Base-by-base conservation (phyloP, 148 eudicot species). In the Nepenthes gracilis region DNA sequence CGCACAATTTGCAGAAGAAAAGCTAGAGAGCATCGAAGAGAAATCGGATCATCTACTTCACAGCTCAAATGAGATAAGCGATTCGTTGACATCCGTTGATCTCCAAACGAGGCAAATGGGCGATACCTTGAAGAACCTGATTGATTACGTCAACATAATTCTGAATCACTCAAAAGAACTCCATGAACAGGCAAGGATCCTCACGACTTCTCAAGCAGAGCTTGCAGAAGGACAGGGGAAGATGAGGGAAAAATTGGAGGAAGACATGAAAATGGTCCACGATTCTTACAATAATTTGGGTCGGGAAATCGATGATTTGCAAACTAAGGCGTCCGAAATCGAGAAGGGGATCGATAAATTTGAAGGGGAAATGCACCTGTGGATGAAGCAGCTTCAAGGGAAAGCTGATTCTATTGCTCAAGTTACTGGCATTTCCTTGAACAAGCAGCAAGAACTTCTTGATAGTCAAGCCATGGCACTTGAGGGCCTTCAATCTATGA, bases 391-490 rank as follows among this genome's bases (percentile, higher is more conserved):
- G 36, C 70, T 90, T 34, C 84, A 90, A 58, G 79, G 23, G 35
- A 90, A 79, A 70, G 88, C 97, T 0, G 87, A 87, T 54, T 81
- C 85, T 49, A 87, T 90, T 34, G 83, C 79, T 43, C 50, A 63
- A 63, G 67, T 82, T 58, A 73, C 95, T 0, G 85, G 71, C 43
- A 56, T 55, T 40, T 82, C 97, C 0, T 67, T 90, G 37, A 81
- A 82, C 23, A 90, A 83, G 73, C 97, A 86, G 61, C 83, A 87
- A 15, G 72, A 81, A 68, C 82, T 90, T 72, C 80, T 87, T 58
- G 83, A 77, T 57, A 81, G 80, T 5, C 95, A 90, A 56, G 54
- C 81, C 33, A 58, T 7, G 12, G 92, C 97, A 55, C 70, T 87
- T 35, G 81, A 90, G 4, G 92, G 95, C 36, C 86, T 90, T 59